phyloP scores from a whole-genome alignment of 305 asterid species.

The Nicotiana rustica region DNA sequence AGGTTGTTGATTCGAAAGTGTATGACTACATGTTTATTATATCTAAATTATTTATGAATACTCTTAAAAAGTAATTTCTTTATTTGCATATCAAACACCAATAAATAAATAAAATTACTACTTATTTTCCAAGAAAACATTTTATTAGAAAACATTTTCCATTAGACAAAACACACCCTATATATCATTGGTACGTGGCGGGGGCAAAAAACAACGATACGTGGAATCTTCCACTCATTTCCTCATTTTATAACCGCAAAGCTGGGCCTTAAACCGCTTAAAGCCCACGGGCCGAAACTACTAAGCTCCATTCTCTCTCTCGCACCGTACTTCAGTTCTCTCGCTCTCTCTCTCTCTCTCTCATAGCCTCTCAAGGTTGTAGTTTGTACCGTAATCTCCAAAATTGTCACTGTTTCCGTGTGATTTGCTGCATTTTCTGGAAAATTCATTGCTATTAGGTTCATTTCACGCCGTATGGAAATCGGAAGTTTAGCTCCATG shows the following conservation, averaged over 20 bases:
- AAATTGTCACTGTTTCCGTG: conserved; percentile 11
- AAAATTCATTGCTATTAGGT: background rate
- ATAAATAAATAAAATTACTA: too few relatives aligned
- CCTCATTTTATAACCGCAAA: background rate
- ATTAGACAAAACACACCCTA: too few relatives aligned
- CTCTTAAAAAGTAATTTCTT: too few relatives aligned
- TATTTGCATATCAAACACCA: too few relatives aligned
- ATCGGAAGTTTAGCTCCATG: conserved; percentile 10
- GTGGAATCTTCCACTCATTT: background rate
- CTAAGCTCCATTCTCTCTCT: conserved; percentile 12
- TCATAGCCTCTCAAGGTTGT: background rate
- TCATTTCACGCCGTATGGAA: conserved; percentile 5
- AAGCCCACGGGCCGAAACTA: background rate
- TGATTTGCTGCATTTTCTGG: background rate
- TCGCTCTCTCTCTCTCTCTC: background rate
- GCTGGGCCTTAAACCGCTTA: conserved; percentile 27
- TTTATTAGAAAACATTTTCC: too few relatives aligned
- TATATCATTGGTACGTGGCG: conserved; percentile 13
- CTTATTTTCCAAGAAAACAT: too few relatives aligned
- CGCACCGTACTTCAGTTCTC: background rate
- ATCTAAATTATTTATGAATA: too few relatives aligned
- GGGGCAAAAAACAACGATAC: background rate
- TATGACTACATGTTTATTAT: too few relatives aligned
- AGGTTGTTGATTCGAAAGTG: too few relatives aligned
- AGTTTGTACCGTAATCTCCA: conserved; percentile 17